phyloP scores from a whole-genome alignment of 192 early-diverging fungal genomes.

The Dissophora globulifera region DNA sequence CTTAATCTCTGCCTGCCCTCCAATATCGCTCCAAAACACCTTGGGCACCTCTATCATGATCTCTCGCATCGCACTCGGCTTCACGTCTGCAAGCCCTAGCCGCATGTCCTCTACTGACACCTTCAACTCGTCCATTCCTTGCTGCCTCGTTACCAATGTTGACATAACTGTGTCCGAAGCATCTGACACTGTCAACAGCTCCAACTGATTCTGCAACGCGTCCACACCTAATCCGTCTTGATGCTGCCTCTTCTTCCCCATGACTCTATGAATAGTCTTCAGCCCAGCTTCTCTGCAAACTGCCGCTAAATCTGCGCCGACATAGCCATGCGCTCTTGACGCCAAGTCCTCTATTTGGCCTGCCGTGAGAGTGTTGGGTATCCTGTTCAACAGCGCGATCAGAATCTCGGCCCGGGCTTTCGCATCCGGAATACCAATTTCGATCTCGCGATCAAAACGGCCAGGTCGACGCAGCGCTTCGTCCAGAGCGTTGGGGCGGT shows the following conservation, averaged over 20 bases:
- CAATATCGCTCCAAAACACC: slow-evolving; percentile 93
- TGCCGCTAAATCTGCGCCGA: slow-evolving; percentile 96
- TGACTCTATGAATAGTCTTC: slow-evolving; percentile 70
- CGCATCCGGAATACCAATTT: slow-evolving; percentile 89
- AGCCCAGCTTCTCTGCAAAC: slow-evolving; percentile 90
- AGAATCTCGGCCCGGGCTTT: slow-evolving; percentile 79
- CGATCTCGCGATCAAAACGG: slow-evolving; percentile 95
- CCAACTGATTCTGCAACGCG: slow-evolving; percentile 12
- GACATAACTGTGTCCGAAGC: too few relatives aligned
- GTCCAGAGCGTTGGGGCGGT: slow-evolving; percentile 89
- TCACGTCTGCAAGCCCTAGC: slow-evolving; percentile 62
- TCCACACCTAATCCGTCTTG: too few relatives aligned
- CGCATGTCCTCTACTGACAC: slow-evolving; percentile 68
- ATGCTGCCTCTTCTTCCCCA: too few relatives aligned
- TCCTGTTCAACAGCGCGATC: slow-evolving; percentile 67
- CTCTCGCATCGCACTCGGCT: slow-evolving; percentile 90
- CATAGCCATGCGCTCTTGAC: slow-evolving; percentile 86
- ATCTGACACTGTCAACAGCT: slow-evolving; percentile 14
- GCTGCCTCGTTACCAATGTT: background rate
- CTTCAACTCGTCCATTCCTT: slow-evolving; percentile 45
- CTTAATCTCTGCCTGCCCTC: slow-evolving; percentile 93
- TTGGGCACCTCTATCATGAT: slow-evolving; percentile 93
- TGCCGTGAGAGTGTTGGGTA: slow-evolving; percentile 73
- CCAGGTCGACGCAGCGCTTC: slow-evolving; percentile 92
- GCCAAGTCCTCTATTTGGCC: slow-evolving; percentile 71